Base-by-base conservation (phyloP, 2,329 filamentous ascomycete genomes). In the Talaromyces sp. region DNA sequence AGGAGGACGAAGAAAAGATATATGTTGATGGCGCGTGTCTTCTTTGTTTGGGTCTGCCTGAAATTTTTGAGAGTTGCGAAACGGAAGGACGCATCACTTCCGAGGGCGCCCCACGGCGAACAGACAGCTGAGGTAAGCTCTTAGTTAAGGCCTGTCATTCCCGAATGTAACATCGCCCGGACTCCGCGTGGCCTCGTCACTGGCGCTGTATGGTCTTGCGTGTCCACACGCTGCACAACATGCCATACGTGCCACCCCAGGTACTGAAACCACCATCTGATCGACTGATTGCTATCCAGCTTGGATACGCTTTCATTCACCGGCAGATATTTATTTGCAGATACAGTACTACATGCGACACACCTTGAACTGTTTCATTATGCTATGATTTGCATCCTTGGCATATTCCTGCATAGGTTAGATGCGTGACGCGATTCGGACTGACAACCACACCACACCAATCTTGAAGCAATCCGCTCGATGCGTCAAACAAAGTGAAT, bases 91-190 rank as follows among this genome's bases (percentile, higher is more conserved):
- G 31, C 31, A 38, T 38, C 3, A 36, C 53, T 22, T 56, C 31
- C 31, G 53, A 56, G 5, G 15, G 17, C 27, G 53, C 53, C 53
- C 53, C 53, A 56, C 53, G 53, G 31, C 53, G 19, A 31, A 17
- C 19, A 54, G 17, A 31, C 7, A n/a, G 51, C 29, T 56, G 51
- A 56, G 51, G 51, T 56, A 56, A 56, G 51, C 51, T 53, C 34
- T 15, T 36, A 27, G 31, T 36, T 54, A 19, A 36, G 51, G 29
- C 27, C 25, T 31, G 10, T 47, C 43, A 47, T 47, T 47, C n/a
- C 51, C 53, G n/a, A 36, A 56, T 56, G 53, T 25, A 56, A 56
- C 53, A 1, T 56, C 29, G 53, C 53, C 51, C n/a, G 29, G 53
- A 22, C 53, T 36, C 53, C 53, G 31, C 53, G 53, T 56, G 53